phyloP scores from a whole-genome alignment of 768 basidiomycete genomes.

The Saitozyma sp. region DNA sequence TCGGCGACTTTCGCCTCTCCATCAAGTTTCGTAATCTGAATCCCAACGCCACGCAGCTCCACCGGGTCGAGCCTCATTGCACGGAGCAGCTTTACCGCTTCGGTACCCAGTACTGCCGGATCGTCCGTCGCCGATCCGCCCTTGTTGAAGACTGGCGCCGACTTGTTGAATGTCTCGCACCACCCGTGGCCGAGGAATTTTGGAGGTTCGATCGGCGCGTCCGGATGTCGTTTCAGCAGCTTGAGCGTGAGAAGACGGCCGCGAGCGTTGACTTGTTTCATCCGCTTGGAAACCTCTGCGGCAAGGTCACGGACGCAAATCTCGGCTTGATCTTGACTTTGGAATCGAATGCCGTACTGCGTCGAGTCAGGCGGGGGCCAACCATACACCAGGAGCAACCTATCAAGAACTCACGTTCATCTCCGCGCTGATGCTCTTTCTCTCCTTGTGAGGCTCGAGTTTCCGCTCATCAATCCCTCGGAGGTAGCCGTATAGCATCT shows the following conservation, averaged over 20 bases:
- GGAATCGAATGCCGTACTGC: constrained; percentile 94
- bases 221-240: constrained; percentile 80
- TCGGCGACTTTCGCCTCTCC: constrained; percentile 49
- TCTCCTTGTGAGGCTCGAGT: constrained; percentile 77
- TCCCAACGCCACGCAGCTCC: constrained; percentile 87
- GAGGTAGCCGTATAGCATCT: constrained; percentile 78
- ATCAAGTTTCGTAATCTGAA: constrained; percentile 88
- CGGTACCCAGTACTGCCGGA: constrained; percentile 67
- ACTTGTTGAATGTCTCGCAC: constrained; percentile 79
- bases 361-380: neutral
- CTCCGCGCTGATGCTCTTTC: constrained; percentile 91
- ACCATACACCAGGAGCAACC: neutral
- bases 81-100: constrained; percentile 72
- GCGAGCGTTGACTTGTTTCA: constrained; percentile 67
- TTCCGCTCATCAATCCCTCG: constrained; percentile 78
- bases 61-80: constrained; percentile 74
- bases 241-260: constrained; percentile 81
- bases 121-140: constrained; percentile 74
- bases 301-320: constrained; percentile 74
- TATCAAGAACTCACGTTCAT: constrained; percentile 70
- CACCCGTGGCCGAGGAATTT: constrained; percentile 93
- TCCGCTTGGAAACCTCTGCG: constrained; percentile 69
- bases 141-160: constrained; percentile 62
- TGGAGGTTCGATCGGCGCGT: constrained; percentile 82
- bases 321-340: constrained; percentile 76